phyloP scores from a whole-genome alignment of 2,329 filamentous ascomycete genomes.

The Fusarium bulbicola region DNA sequence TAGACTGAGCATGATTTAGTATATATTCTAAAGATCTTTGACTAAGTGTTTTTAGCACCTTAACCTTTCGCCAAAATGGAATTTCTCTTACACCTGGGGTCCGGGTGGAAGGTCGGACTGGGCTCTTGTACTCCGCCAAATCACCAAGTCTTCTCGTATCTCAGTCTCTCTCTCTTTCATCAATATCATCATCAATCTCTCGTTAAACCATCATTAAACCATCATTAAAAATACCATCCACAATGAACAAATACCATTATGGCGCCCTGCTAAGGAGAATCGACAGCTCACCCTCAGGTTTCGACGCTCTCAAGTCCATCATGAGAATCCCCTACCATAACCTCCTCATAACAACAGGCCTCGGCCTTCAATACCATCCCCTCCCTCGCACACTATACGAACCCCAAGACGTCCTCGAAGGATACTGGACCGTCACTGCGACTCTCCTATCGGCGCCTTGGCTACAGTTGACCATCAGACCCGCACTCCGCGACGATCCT shows the following conservation, averaged over 20 bases:
- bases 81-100: no score
- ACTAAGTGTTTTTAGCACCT: no score
- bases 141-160: neutral
- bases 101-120: neutral
- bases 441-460: no score
- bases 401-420: no score
- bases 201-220: neutral
- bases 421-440: no score
- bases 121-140: neutral
- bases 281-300: rapidly evolving
- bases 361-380: no score
- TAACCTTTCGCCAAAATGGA: rapidly evolving
- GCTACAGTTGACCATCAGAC: neutral
- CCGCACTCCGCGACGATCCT: neutral
- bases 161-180: neutral
- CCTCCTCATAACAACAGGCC: no score
- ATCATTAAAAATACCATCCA: neutral
- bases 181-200: neutral
- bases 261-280: no score
- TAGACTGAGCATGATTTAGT: no score
- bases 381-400: no score
- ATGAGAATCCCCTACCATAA: rapidly evolving
- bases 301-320: rapidly evolving
- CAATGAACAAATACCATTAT: neutral
- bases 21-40: rapidly evolving